Percentiles rank a stretch among this genome's conserved stretches.
Evolutionary conservation across 1,284 basidiomycete genomes (phyloP).

Genomic region (Leccinum fallax): DNA sequence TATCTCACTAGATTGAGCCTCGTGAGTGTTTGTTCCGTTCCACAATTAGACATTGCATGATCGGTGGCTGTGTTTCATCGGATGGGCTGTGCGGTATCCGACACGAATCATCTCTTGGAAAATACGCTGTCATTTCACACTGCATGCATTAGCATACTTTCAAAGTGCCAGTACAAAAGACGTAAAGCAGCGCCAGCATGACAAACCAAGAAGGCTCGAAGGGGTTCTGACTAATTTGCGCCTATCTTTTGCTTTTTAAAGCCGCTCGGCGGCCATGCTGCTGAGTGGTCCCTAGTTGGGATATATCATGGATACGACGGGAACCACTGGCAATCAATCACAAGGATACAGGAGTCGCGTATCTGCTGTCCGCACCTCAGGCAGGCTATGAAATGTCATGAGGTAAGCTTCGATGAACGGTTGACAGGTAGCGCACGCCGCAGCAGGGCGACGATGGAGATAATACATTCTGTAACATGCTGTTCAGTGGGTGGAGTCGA

Average conservation of each 20-base stretch:
- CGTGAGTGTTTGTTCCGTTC: slow-evolving; percentile 3
- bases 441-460: not conserved
- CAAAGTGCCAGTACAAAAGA: not conserved
- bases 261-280: not conserved
- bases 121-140: not conserved
- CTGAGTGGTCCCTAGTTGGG: no score
- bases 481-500: not conserved
- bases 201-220: not conserved
- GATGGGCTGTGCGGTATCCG: not conserved
- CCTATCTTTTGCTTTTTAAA: not conserved
- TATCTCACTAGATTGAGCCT: not conserved
- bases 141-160: not conserved
- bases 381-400: slow-evolving; percentile 22
- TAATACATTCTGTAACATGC: not conserved
- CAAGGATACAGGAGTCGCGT: not conserved
- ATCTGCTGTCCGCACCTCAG: not conserved
- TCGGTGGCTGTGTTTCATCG: slow-evolving; percentile 30
- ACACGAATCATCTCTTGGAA: no score
- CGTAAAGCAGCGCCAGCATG: not conserved
- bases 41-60: slow-evolving; percentile 12
- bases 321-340: no score
- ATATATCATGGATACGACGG: no score
- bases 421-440: not conserved
- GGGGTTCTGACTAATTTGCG: not conserved
- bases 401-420: not conserved